phyloP scores from a whole-genome alignment of 495 filamentous ascomycete genomes.

The Penicillium diatomitis region DNA sequence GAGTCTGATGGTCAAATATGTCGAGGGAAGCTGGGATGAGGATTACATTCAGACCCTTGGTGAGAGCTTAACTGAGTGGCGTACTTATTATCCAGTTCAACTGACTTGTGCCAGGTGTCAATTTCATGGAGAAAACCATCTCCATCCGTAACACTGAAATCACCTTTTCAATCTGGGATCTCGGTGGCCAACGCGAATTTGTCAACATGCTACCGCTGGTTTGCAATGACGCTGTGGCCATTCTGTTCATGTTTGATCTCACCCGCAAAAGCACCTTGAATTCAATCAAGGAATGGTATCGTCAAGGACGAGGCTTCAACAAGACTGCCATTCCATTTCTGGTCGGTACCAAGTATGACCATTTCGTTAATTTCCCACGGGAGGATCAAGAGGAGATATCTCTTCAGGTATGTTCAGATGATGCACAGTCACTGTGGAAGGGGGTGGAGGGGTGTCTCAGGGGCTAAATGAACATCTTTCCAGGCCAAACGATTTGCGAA shows the following conservation, averaged over 20 bases:
- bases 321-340: conserved; percentile 98
- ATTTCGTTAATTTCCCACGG: conserved; percentile 94
- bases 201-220: conserved; percentile 99
- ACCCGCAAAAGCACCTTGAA: conserved; percentile 97
- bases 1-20: conserved; percentile 98
- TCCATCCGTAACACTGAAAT: conserved; percentile 99
- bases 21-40: conserved; percentile 98
- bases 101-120: conserved; percentile 52
- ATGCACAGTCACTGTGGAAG: too few relatives aligned
- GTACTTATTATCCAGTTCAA: too few relatives aligned
- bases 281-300: conserved; percentile 99
- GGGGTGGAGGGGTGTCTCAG: too few relatives aligned
- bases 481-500: conserved; percentile 94
- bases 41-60: conserved; percentile 98
- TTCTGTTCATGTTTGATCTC: conserved; percentile 98
- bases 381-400: conserved; percentile 98
- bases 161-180: conserved; percentile 98
- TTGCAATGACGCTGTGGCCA: conserved; percentile 97
- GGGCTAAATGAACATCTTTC: background rate
- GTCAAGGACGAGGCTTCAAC: conserved; percentile 95
- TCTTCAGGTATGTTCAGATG: conserved; percentile 56
- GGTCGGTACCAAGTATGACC: conserved; percentile 96
- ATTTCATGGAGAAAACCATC: conserved; percentile 99
- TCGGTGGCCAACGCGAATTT: conserved; percentile 95
- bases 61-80: conserved; percentile 24